Evolutionary conservation across 2,329 filamentous ascomycete species (phyloP).

Genomic region (Fusarium redolens): DNA sequence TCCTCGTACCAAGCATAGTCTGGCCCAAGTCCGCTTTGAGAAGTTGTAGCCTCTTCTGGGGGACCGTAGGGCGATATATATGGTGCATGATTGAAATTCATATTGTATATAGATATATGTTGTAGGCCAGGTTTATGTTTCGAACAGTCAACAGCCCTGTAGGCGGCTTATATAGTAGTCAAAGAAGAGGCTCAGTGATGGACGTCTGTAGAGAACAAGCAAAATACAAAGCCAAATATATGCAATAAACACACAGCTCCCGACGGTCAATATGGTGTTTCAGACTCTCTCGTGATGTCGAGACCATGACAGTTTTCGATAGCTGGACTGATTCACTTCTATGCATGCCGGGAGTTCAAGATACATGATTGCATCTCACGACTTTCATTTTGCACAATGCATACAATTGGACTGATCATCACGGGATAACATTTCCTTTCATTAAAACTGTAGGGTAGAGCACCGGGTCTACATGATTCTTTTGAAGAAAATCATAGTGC

Average conservation of each 20-base stretch:
- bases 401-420: background rate
- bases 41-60: background rate
- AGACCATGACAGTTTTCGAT: rapidly evolving
- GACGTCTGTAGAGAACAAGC: background rate
- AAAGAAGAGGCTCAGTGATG: background rate
- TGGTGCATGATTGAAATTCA: background rate
- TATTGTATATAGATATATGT: background rate
- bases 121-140: background rate
- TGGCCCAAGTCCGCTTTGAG: background rate
- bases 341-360: rapidly evolving
- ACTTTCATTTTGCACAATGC: no score
- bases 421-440: background rate
- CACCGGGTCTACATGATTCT: background rate
- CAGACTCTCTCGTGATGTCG: rapidly evolving
- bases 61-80: background rate
- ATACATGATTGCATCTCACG: background rate
- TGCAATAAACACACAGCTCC: rapidly evolving
- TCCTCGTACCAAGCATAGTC: no score
- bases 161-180: background rate
- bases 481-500: rapidly evolving
- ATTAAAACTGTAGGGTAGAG: background rate
- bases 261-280: rapidly evolving
- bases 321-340: background rate
- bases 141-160: no score
- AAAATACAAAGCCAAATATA: rapidly evolving